These are phyloP conservation scores for Fraxinus baroniana DNA, from an alignment of 305 asterid species.

Conservation along the genomic window DNA sequence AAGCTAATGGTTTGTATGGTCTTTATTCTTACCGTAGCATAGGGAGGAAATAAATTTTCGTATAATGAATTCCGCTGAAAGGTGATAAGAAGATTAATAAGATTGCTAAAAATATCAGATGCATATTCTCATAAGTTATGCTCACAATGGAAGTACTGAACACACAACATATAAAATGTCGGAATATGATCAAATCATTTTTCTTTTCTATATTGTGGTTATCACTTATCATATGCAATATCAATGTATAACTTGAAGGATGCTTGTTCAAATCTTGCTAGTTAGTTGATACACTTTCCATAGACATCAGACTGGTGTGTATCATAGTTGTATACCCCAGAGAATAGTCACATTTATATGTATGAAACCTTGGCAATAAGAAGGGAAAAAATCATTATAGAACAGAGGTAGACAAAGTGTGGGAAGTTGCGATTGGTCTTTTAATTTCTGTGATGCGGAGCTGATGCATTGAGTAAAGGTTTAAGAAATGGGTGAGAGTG, in stretches of 20 bases:
- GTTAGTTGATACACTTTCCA: neutral
- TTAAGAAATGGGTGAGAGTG: neutral
- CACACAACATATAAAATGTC: neutral
- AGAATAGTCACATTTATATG: neutral
- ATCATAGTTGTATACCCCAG: neutral
- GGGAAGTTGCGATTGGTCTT: neutral
- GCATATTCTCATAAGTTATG: neutral
- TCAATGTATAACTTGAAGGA: neutral
- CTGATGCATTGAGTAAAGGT: neutral
- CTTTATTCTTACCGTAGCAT: neutral
- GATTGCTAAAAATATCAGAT: neutral
- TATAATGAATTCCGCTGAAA: neutral
- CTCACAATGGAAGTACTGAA: neutral
- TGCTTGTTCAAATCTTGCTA: neutral
- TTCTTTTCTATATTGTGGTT: neutral
- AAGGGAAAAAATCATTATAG: neutral
- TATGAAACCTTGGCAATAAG: neutral
- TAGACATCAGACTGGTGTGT: neutral
- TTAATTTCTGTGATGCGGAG: neutral
- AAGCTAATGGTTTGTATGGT: neutral
- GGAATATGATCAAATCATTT: neutral
- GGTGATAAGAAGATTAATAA: neutral
- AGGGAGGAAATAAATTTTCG: neutral
- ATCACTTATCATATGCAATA: neutral
- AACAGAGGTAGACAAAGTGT: neutral